These are phyloP conservation scores for Flaveria ramosissima DNA, from an alignment of 129 eudicot genomes.

Conservation along the genomic window DNA sequence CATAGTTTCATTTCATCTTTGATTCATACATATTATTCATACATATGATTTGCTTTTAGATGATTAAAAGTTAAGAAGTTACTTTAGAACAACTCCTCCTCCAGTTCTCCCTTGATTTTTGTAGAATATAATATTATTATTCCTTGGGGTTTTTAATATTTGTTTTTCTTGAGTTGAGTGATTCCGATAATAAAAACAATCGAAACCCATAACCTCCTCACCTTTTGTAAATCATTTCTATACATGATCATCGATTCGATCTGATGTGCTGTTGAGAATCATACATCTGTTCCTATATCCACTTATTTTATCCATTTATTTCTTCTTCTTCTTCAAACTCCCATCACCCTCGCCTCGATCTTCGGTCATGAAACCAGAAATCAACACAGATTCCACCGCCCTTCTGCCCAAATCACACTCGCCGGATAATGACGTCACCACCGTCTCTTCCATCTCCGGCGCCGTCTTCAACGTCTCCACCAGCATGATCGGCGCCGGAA, in stretches of 20 bases:
- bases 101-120: not conserved
- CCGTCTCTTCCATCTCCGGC: conserved; percentile 56
- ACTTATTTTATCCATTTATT: conserved; percentile 12
- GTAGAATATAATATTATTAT: not conserved
- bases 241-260: not conserved
- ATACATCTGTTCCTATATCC: conserved; percentile 6
- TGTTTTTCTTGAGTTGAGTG: conserved; percentile 30
- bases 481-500: conserved; percentile 92
- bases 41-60: too few relatives aligned
- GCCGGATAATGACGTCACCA: conserved; percentile 15
- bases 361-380: conserved; percentile 40
- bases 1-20: too few relatives aligned
- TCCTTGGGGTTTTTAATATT: not conserved
- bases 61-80: not conserved
- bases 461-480: conserved; percentile 90
- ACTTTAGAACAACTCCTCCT: too few relatives aligned
- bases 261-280: not conserved
- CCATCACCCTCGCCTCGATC: conserved; percentile 6
- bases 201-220: conserved; percentile 9
- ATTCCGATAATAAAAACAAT: conserved; percentile 22
- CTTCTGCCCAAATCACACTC: conserved; percentile 50
- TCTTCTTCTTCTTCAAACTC: not conserved
- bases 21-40: too few relatives aligned
- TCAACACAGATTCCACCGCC: conserved; percentile 37
- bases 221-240: not conserved